Evolutionary conservation across 495 filamentous ascomycete species (phyloP), one percentile per base, ranked within the genome.

Genomic region (Penicillium steckii): DNA sequence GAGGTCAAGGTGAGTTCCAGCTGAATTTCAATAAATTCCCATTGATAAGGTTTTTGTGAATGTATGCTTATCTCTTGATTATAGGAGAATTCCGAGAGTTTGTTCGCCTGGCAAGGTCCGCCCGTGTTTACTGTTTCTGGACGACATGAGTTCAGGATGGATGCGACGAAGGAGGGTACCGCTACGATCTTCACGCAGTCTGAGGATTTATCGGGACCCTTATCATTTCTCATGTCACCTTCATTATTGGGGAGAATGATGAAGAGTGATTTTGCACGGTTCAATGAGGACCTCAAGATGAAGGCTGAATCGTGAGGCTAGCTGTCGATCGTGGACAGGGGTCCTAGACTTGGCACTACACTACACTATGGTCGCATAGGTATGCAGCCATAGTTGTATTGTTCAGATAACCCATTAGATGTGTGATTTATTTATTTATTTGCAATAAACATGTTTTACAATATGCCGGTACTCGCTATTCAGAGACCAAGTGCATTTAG

Each of bases 21-120:
- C 30, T 3, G 24, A 27, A 27, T 3, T 1, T 13, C 27, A 42
- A n/a, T 18, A 32, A 19, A 29, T 41, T 10, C 15, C 29, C 9
- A n/a, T 43, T n/a, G 15, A 22, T 7, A 4, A 26, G 15, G n/a
- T 8, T 26, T 17, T 24, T 9, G 12, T 22, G 23, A 19, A 17
- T 18, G 23, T 17, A 19, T 40, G 50, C 41, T 54, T 43, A 58
- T 38, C 15, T 40, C 18, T n/a, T n/a, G 9, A 27, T 40, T 38
- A 25, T 15, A 66, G 64, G 53, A 59, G 25, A 67, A 67, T 24
- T 49, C 48, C 3, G 61, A 67, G 35, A 50, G 18, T 21, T 37
- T 60, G 18, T 60, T 67, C 48, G 59, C 53, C 13, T 67, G 64
- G 64, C 64, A 67, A 25, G 64, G 64, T 8, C 64, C 64, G 13